These are phyloP conservation scores for Agaricus bisporus DNA, from an alignment of 768 basidiomycete species.

Conservation along the genomic window DNA sequence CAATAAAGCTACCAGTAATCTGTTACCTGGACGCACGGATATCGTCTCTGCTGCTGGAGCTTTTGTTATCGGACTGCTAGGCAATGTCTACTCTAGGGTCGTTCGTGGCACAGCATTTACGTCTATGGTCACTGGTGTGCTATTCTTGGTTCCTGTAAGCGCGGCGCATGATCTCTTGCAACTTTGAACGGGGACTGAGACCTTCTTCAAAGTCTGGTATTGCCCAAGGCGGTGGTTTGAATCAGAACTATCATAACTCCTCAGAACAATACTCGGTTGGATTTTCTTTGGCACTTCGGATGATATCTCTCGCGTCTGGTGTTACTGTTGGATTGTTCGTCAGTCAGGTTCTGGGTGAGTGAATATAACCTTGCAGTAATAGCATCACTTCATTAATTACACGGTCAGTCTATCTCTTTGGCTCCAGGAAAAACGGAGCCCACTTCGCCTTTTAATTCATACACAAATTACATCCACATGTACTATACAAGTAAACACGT, in stretches of 20 bases:
- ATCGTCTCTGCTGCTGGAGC: slow-evolving; percentile 77
- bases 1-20: slow-evolving; percentile 54
- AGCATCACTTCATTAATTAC: neutral
- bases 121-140: slow-evolving; percentile 89
- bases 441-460: slow-evolving; percentile 63
- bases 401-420: slow-evolving; percentile 60
- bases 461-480: slow-evolving; percentile 9
- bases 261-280: slow-evolving; percentile 70
- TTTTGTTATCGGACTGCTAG: slow-evolving; percentile 70
- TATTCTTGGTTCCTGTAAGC: slow-evolving; percentile 83
- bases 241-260: slow-evolving; percentile 52
- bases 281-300: slow-evolving; percentile 72
- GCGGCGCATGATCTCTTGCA: neutral
- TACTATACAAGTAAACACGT: neutral
- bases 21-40: slow-evolving; percentile 62
- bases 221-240: slow-evolving; percentile 67
- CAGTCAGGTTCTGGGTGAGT: slow-evolving; percentile 59
- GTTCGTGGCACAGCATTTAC: slow-evolving; percentile 81
- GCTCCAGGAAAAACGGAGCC: slow-evolving; percentile 63
- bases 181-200: slow-evolving; percentile 9
- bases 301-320: slow-evolving; percentile 81
- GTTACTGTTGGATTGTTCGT: slow-evolving; percentile 82
- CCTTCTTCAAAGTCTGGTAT: slow-evolving; percentile 54
- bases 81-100: slow-evolving; percentile 75
- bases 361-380: neutral